phyloP scores from a whole-genome alignment of 805 yeast species.

The Phaffomyces opuntiae region DNA sequence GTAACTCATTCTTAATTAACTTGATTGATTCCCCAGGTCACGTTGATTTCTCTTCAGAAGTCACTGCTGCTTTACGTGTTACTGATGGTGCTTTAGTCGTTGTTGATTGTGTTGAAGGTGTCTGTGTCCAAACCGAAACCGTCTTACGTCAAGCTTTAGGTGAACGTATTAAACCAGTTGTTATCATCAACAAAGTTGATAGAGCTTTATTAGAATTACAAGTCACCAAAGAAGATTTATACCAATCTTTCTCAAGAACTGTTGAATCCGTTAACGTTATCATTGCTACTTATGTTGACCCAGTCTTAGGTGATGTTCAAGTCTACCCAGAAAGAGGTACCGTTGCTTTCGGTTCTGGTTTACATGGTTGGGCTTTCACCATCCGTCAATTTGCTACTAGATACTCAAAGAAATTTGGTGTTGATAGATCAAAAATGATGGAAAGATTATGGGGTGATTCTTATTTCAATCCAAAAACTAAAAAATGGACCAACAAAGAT shows the following conservation, averaged over 20 bases:
- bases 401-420: conserved; percentile 99
- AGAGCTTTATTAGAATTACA: conserved; percentile 99
- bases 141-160: conserved; percentile 98
- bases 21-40: conserved; percentile 99
- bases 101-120: conserved; percentile 99
- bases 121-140: conserved; percentile 99
- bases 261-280: conserved; percentile 99
- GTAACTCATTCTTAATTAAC: conserved; percentile 94
- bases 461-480: conserved; percentile 99
- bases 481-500: conserved; percentile 97
- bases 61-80: conserved; percentile 99
- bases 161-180: conserved; percentile 99
- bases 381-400: conserved; percentile 97
- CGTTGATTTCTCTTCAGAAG: conserved; percentile 99
- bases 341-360: conserved; percentile 99
- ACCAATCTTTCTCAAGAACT: conserved; percentile 97
- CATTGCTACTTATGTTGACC: conserved; percentile 90
- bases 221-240: conserved; percentile 97
- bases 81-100: conserved; percentile 99
- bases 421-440: conserved; percentile 96
- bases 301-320: conserved; percentile 89
- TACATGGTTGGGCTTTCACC: conserved; percentile 99
- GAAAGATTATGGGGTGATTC: conserved; percentile 99
- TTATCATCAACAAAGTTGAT: conserved; percentile 97
- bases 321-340: conserved; percentile 99